Base-by-base conservation (phyloP, 208 protist genomes). In the Leishmania turanica region DNA sequence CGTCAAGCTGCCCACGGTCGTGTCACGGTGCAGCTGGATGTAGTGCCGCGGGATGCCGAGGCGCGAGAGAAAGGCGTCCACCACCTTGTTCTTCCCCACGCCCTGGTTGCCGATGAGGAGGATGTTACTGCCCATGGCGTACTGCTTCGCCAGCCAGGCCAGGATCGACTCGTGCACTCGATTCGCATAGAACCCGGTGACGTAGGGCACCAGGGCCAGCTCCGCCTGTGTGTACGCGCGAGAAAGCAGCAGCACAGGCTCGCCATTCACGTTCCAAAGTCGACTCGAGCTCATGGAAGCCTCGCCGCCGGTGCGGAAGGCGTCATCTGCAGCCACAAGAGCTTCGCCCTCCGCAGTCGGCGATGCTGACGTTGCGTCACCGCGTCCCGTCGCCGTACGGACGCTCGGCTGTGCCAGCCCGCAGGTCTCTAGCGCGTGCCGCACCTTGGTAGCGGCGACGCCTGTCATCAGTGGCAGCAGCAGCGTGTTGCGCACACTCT, bases 1-100 rank as follows among this genome's bases (percentile, higher is more conserved):
- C 37, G 97, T 99, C 34, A 99, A 88, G 42, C 90, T 95, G 40
- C 96, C 93, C 3, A 99, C 96, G 27, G 96, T 98, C 27, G 92
- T 97, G 87, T 98, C 97, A 66, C 96, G 94, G 89, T 99, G 98
- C 2, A 99, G 96, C 84, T 99, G 98, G 60, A 99, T 93, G 84
- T 99, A 99, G 84, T 99, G 95, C 6, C 98, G 89, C 31, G 96
- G 95, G 34, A 92, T 78, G 51, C 84, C 76, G 31, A 99, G 82
- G 2, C 98, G 90, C n/a, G 95, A 82, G 5, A 99, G 88, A 76
- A 99, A 95, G 9, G 93, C 83, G 82, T 99, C 98, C 53, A 95
- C 90, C 66, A 99, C 89, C 86, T 99, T 99, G 89, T 99, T 99
- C 88, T 99, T 99, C 47, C 98, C 98, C 42, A 99, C 96, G 34